phyloP scores from a whole-genome alignment of 169 alveolate species.

The Neospora caninum region DNA sequence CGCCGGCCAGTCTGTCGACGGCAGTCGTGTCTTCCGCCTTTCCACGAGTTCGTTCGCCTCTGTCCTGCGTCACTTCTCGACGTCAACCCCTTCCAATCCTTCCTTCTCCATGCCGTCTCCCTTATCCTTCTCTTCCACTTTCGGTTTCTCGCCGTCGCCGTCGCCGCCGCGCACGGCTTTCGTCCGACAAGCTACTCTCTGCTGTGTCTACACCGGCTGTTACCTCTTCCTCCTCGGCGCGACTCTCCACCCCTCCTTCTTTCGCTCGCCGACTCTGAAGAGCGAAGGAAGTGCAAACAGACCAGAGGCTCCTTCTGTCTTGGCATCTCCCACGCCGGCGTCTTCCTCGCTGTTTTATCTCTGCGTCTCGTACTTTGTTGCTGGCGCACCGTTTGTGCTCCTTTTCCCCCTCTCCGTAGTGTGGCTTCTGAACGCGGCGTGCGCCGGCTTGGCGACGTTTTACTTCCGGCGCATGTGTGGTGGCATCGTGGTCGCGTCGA shows the following conservation, averaged over 20 bases:
- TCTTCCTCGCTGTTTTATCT: not conserved
- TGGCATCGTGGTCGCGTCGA: not conserved
- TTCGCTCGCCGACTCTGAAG: not conserved
- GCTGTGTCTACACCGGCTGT: not conserved
- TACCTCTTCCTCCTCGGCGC: conserved; percentile 30
- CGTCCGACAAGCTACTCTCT: not conserved
- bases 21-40: too few species aligned
- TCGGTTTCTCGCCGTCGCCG: not conserved
- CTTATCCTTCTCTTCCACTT: not conserved
- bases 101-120: not conserved
- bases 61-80: not conserved
- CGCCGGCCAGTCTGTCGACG: too few species aligned
- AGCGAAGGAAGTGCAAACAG: not conserved
- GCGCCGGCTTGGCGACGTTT: not conserved
- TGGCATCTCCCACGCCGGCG: too few species aligned
- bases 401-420: not conserved
- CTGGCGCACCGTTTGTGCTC: not conserved
- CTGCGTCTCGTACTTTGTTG: not conserved
- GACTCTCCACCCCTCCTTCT: not conserved
- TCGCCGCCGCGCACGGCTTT: not conserved
- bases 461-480: not conserved
- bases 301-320: not conserved
- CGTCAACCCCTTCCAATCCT: not conserved
- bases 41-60: too few species aligned
- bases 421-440: not conserved